These are phyloP conservation scores for Gracilaria domingensis DNA, from an alignment of 23 red algal genomes.

Conservation along the genomic window DNA sequence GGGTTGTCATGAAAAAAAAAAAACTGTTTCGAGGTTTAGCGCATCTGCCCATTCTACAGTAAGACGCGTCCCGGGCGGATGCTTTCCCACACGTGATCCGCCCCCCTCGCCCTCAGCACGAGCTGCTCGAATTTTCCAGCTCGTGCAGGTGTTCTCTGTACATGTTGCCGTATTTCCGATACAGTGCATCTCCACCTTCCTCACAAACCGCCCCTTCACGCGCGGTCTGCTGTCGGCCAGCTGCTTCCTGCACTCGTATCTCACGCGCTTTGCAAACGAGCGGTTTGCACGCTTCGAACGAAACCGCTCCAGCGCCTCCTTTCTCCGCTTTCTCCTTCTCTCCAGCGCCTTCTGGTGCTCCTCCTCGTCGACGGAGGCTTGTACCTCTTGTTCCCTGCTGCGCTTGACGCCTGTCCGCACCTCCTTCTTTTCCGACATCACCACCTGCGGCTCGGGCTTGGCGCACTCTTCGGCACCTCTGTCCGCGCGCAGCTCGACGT, in stretches of 20 bases:
- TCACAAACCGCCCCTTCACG: constrained; percentile 92
- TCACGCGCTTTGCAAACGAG: constrained; percentile 80
- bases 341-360: constrained; percentile 32
- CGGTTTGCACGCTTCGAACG: constrained; percentile 73
- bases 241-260: constrained; percentile 85
- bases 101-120: neutral
- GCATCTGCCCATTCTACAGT: no score
- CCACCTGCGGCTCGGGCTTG: neutral
- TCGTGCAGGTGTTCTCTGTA: constrained; percentile 81
- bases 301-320: constrained; percentile 79
- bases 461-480: neutral
- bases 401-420: neutral
- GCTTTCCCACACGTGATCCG: neutral
- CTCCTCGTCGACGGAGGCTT: constrained; percentile 22
- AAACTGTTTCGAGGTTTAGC: neutral
- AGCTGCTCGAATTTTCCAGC: constrained; percentile 17
- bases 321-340: constrained; percentile 68
- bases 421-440: neutral
- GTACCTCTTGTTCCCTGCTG: neutral
- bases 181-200: constrained; percentile 77
- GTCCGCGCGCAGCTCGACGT: constrained; percentile 10
- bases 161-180: constrained; percentile 56
- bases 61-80: neutral
- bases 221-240: constrained; percentile 85
- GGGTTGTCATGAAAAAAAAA: neutral